Evolutionary conservation across 179 eudicot genomes (phyloP), one percentile per base, ranked within the genome.

Genomic region (Camellia oleifera): DNA sequence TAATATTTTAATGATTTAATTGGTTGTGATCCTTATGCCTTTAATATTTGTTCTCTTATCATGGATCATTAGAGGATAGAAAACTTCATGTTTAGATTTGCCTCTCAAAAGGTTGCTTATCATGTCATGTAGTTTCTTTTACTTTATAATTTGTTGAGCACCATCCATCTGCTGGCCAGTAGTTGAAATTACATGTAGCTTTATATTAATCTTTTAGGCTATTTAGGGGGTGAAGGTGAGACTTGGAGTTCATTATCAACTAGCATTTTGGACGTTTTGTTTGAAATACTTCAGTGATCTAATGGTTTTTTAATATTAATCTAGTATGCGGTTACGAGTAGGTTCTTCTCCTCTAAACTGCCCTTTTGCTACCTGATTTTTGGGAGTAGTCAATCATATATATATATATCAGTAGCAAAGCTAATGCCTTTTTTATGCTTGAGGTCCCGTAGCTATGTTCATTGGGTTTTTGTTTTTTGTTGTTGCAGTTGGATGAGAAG

Each of bases 401-500:
- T 15, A 54, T 11, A 32, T 32, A 32, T 32, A n/a, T 9, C 40
- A 40, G 53, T 54, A 50, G n/a, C 17, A 5, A 68, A 40, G 42
- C 5, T 48, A 17, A 13, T 65, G 5, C 44, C 14, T 76, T 48
- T 77, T n/a, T 58, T 60, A 6, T 15, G 17, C 78, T 54, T 77
- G 3, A 67, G 14, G 23, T 66, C 20, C 23, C 54, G 40, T 53
- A 67, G 32, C 11, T 67, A 17, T 62, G 32, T 42, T 61, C 26
- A 17, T 45, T 52, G 74, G 9, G 26, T 18, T 67, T 50, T 77
- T 60, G 15, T 70, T 73, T 46, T 81, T 11, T 74, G 20, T 58
- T 58, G 0, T 17, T 48, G 4, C 52, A 48, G 91, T 78, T 88
- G 83, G 90, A 88, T 79, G 88, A 84, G 76, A 81, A 83, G 56